Evolutionary conservation across 106 monocot genomes (phyloP), one percentile per base, ranked within the genome.

Genomic region (Dioscorea zingiberensis): DNA sequence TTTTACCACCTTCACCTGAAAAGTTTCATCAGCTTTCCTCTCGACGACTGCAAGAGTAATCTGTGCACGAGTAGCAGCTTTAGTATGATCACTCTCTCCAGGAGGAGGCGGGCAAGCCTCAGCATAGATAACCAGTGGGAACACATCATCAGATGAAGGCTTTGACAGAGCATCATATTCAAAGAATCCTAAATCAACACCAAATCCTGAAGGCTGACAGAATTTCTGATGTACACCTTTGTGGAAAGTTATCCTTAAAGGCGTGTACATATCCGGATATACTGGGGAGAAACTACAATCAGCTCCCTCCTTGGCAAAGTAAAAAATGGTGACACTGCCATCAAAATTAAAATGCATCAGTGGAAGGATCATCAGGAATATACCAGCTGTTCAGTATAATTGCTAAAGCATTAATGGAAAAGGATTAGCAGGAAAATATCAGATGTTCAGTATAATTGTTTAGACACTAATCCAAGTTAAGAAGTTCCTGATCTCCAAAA

Each of bases 171-270:
- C 80, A 48, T 88, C 91, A 23, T 81, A 23, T 59, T 80, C 82
- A 48, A 88, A 97, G 62, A 97, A 97, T 18, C 78, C 91, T 54
- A 97, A 73, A 67, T 97, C 91, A 62, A 97, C 76, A 55, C 97
- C 92, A 64, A 74, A 65, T 18, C 85, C 88, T 38, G 83, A 78
- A 63, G 91, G 80, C 60, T 98, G 97, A 51, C 73, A 27, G 59
- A 98, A 98, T 44, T 67, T 92, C 74, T 89, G 88, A 16, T 78
- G 82, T 8, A 54, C 19, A 11, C 88, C 92, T 56, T 88, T 86
- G 21, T 77, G 74, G 62, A 98, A 92, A 25, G 81, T 62, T 27
- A 77, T 53, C 19, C 14, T 88, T n/a, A 47, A 60, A 62, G 92
- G 83, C 27, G 30, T 72, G 53, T 70, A 68, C 11, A 88, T 54